Base-by-base conservation (phyloP, 164 flowering plant genomes). In the Vitis amurensis region DNA sequence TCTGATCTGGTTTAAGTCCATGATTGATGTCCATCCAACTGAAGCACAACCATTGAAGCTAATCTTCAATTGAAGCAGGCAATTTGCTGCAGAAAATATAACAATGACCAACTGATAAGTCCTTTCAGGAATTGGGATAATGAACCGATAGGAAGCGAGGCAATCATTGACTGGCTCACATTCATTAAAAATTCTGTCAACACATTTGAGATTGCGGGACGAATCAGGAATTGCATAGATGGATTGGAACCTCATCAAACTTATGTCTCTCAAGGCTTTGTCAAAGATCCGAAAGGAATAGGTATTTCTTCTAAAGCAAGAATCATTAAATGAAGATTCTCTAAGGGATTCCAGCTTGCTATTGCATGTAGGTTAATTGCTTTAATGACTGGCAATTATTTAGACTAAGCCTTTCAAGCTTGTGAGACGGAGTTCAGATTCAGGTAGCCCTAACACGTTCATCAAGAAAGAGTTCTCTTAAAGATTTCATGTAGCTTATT, bases 1-100 rank as follows among this genome's bases (percentile, higher is more conserved):
- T 59, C 55, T 82, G 65, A 70, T 61, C 59, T n/a, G 85, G 83
- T 15, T n/a, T n/a, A 82, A n/a, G 15, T 59, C 62, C 17, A 3
- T 60, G 48, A 82, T 66, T 64, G 55, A 14, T 12, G 66, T 73
- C 17, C 37, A 17, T 63, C 71, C 13, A 79, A 50, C 17, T 57
- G 19, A 23, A 82, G 73, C 61, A 50, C 23, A 47, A 66, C 50
- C 31, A 82, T 1, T 47, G 81, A 79, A 8, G 73, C 27, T 56
- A 79, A 69, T 14, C 81, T 23, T 64, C 71, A 11, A 82, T 71
- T 10, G 85, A 77, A 55, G 3, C 68, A 30, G 83, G 85, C 61
- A 82, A 55, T 50, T 27, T 37, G 59, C 49, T 52, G n/a, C 50
- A 82, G 68, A 52, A n/a, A 4, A 49, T 19, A 3, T 51, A n/a